phyloP scores from a whole-genome alignment of 208 protist species.

The Balamuthia mandrillaris region DNA sequence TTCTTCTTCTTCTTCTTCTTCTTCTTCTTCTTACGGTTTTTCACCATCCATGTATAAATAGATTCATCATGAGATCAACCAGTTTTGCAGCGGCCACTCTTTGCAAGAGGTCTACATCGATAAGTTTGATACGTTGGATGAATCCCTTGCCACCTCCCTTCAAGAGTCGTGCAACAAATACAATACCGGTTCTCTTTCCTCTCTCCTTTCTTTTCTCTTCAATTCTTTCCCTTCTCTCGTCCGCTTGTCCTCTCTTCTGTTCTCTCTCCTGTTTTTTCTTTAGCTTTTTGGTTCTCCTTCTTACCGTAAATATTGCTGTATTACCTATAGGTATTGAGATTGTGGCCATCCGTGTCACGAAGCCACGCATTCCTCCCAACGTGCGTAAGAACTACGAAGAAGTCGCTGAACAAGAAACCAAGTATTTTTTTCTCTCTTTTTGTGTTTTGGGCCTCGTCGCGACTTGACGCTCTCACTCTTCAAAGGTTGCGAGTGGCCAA shows the following conservation, averaged over 20 bases:
- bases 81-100: constrained; percentile 20
- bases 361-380: not conserved
- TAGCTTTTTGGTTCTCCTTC: too few species aligned
- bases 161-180: not conserved
- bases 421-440: too few species aligned
- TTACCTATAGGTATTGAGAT: constrained; percentile 24
- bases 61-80: constrained; percentile 41
- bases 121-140: constrained; percentile 23
- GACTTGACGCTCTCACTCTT: too few species aligned
- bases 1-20: not conserved
- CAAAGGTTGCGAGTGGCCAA: not conserved
- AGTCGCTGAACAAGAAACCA: constrained; percentile 28
- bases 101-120: constrained; percentile 43
- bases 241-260: too few species aligned
- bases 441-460: too few species aligned
- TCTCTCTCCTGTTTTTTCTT: too few species aligned
- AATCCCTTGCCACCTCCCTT: not conserved
- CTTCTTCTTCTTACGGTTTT: not conserved
- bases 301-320: too few species aligned
- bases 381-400: constrained; percentile 26
- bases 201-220: too few species aligned
- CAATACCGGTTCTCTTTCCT: too few species aligned
- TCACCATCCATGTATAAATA: not conserved
- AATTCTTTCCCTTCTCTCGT: too few species aligned
- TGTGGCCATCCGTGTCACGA: constrained; percentile 23